Base-by-base conservation (phyloP, 1,139 yeast genomes). In the Kluyveromyces sp. region DNA sequence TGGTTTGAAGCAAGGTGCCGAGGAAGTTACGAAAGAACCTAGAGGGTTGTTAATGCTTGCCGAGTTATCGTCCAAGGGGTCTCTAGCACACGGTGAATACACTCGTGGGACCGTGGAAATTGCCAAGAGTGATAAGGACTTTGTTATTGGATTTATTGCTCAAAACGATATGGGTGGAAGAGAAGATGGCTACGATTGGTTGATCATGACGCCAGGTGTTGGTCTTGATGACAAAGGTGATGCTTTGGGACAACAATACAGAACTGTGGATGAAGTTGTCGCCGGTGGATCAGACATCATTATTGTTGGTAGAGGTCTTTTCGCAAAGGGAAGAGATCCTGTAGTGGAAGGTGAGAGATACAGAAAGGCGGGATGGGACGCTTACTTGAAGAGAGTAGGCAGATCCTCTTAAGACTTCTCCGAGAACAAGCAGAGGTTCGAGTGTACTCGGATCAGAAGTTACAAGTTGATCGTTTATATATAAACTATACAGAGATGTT, bases 181-280 rank as follows among this genome's bases (percentile, higher is more conserved):
- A 44, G 83, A 79, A 3, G 90, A 82, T 61, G 92, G 89, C 0
- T 89, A 84, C 59, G 98, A 92, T 67, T 94, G 97, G 96, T 69
- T 94, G 45, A 78, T 89, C 48, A 81, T 94, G 90, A 92, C 98
- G 1, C 99, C 99, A 0, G 99, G 99, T 50, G 98, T 94, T 40
- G 97, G 97, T 2, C 74, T 94, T 49, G 98, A 90, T 63, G 97
- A 90, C 61, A 92, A 83, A 66, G 97, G 97, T n/a, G 99, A 92
- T 65, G 81, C 81, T 1, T 74, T 92, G 52, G 99, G 99, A 26
- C 99, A 94, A 68, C 98, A 92, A 67, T 94, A 94, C 67, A 77
- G 98, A 65, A 80, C 96, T 5, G 98, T 92, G 3, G 80, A 79
- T 55, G 87, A 86, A 51, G 98, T 89, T 30, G 72, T 87, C 6